A percentile compares a stretch with the other conserved stretches of the same genome.
These are phyloP conservation scores for Backusella luteola DNA, from an alignment of 192 early-diverging fungal species.

Conservation along the genomic window DNA sequence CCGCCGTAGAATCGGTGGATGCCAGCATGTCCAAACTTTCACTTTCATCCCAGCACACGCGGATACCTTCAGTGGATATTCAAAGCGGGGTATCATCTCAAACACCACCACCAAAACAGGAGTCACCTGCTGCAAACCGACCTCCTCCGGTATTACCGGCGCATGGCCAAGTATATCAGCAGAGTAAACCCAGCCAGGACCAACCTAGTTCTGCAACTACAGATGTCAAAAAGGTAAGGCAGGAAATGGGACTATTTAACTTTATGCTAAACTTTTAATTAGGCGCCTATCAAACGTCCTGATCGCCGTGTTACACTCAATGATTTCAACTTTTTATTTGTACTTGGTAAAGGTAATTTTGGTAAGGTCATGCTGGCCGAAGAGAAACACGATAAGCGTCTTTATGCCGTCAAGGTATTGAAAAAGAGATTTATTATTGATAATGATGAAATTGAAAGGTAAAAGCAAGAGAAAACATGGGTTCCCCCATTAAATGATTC, in stretches of 20 bases:
- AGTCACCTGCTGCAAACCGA: not conserved
- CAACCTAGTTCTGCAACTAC: not conserved
- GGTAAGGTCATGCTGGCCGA: constrained; percentile 99
- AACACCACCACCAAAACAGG: not conserved
- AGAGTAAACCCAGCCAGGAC: constrained; percentile 10
- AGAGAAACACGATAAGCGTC: constrained; percentile 75
- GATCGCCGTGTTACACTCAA: constrained; percentile 75
- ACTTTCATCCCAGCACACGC: not conserved
- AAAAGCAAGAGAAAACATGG: not conserved
- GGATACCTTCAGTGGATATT: not conserved
- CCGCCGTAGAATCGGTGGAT: not conserved
- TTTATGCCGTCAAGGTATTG: constrained; percentile 97
- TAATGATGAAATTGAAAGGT: constrained; percentile 95
- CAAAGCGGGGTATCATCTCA: not conserved
- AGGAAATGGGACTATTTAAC: no score
- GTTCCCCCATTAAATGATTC: not conserved
- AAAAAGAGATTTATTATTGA: constrained; percentile 99
- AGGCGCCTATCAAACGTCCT: not conserved
- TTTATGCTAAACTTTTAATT: no score
- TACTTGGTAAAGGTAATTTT: constrained; percentile 98
- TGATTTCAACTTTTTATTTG: constrained; percentile 93
- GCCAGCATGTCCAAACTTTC: not conserved
- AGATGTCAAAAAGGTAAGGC: not conserved
- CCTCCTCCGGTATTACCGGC: constrained; percentile 1
- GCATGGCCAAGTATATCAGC: not conserved